These are phyloP conservation scores for Paraconiothyrium sp. DNA, from an alignment of 2,329 filamentous ascomycete species.

Conservation along the genomic window DNA sequence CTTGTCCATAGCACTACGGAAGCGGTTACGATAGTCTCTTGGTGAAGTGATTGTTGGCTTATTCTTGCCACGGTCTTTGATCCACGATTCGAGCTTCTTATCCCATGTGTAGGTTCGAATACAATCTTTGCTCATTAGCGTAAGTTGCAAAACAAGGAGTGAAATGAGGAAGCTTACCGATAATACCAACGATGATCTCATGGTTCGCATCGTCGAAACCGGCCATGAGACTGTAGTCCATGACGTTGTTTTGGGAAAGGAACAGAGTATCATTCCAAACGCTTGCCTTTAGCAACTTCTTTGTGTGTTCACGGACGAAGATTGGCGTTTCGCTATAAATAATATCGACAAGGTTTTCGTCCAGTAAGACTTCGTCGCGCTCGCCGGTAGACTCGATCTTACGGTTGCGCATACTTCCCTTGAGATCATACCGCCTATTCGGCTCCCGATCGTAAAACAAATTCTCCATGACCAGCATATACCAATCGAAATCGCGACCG, in stretches of 20 bases:
- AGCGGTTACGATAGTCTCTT: slow-evolving; percentile 96
- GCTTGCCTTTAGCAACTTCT: slow-evolving; percentile 87
- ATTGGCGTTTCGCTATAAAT: slow-evolving; percentile 92
- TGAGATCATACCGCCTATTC: slow-evolving; percentile 85
- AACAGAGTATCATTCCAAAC: slow-evolving; percentile 99
- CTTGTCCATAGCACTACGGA: slow-evolving; percentile 95
- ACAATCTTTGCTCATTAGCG: slow-evolving; percentile 67
- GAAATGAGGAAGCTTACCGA: slow-evolving; percentile 54
- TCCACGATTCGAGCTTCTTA: slow-evolving; percentile 99
- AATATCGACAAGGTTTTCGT: slow-evolving; percentile 99
- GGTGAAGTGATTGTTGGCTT: slow-evolving; percentile 95
- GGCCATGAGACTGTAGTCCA: slow-evolving; percentile 99
- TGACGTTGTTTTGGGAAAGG: slow-evolving; percentile 92
- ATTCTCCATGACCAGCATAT: slow-evolving; percentile 95
- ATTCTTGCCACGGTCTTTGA: slow-evolving; percentile 92
- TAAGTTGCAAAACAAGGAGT: neutral
- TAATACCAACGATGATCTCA: slow-evolving; percentile 96
- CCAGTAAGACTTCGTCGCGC: slow-evolving; percentile 92
- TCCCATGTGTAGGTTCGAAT: slow-evolving; percentile 99
- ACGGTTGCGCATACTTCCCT: slow-evolving; percentile 97
- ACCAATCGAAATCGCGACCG: slow-evolving; percentile 92
- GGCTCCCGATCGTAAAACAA: slow-evolving; percentile 94
- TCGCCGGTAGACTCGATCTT: slow-evolving; percentile 96
- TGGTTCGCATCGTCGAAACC: slow-evolving; percentile 90
- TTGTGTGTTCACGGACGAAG: slow-evolving; percentile 94